These are phyloP conservation scores for Tephrocybe sp. DNA, from an alignment of 768 basidiomycete genomes.

Conservation along the genomic window DNA sequence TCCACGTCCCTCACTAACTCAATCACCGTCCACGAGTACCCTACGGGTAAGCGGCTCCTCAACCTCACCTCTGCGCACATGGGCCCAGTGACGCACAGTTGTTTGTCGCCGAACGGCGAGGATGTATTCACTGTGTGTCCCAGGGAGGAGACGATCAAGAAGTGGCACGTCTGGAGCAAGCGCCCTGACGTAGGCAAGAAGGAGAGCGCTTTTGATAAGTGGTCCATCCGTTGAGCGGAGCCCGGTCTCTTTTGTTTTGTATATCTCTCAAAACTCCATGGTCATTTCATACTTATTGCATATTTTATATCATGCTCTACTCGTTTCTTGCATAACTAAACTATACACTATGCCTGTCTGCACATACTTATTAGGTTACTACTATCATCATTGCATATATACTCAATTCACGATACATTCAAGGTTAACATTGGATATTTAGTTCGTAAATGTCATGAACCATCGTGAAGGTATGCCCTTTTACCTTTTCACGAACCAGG, in stretches of 20 bases:
- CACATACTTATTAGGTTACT: slow-evolving; percentile 1
- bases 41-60: slow-evolving; percentile 49
- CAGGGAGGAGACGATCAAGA: slow-evolving; percentile 66
- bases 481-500: no score
- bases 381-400: not conserved
- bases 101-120: slow-evolving; percentile 62
- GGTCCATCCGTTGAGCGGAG: slow-evolving; percentile 39
- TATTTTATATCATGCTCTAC: not conserved
- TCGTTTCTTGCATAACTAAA: not conserved
- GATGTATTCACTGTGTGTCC: slow-evolving; percentile 65
- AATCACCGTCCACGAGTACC: slow-evolving; percentile 76
- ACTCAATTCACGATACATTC: not conserved
- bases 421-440: no score
- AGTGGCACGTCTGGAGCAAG: slow-evolving; percentile 69
- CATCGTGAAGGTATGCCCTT: no score
- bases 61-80: slow-evolving; percentile 58
- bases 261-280: no score
- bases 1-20: slow-evolving; percentile 60
- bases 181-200: slow-evolving; percentile 30
- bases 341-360: not conserved
- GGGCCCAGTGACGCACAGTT: slow-evolving; percentile 57
- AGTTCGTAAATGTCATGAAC: no score
- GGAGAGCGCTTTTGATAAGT: slow-evolving; percentile 47
- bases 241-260: not conserved
- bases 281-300: not conserved